Base-by-base conservation (phyloP, 805 yeast species). In the Candida railenensis region DNA sequence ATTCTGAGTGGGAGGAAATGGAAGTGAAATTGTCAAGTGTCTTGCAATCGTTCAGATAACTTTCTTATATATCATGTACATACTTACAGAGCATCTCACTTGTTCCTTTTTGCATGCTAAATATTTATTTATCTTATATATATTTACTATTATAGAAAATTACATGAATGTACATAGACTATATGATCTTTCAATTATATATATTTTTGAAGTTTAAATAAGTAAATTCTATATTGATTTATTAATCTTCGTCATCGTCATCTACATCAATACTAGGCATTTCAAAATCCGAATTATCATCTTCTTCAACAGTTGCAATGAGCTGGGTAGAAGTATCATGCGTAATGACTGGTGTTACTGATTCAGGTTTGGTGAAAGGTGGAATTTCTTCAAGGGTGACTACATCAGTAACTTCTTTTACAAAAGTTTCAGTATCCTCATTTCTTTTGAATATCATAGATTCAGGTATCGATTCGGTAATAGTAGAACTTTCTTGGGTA, bases 1-100 rank as follows among this genome's bases (percentile, higher is more conserved):
- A 80, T 20, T 92, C 85, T 2, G 99, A 94, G 63, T 88, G 94
- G 86, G 90, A 89, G 25, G 99, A 94, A 61, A 86, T 94, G 96
- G 63, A 75, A 40, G 69, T 86, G 11, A 94, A 94, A 64, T 68
- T 94, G 28, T 81, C 83, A 34, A 84, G 92, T 61, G 95, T 92
- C 8, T 63, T 89, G 44, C 94, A 83, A 56, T 83, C 87, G 5
- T 89, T 89, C 56, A 60, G 55, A 39, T 59, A 49, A 37, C 4
- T 4, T 3, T 4, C 3, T 22, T n/a, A 16, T 16, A 34, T 5
- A 34, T 36, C 38, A 36, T 36, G 21, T 36, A 36, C 38, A 14
- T 25, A 25, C 11, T 25, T 25, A 25, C 30, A 25, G 11, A 5
- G 11, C 11, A 25, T 25, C 30, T 11, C 11, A 11, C 30, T 25